Percentiles rank a stretch among this genome's conserved stretches.
phyloP scores from a whole-genome alignment of 768 basidiomycete species.

The Lentinula sp. region DNA sequence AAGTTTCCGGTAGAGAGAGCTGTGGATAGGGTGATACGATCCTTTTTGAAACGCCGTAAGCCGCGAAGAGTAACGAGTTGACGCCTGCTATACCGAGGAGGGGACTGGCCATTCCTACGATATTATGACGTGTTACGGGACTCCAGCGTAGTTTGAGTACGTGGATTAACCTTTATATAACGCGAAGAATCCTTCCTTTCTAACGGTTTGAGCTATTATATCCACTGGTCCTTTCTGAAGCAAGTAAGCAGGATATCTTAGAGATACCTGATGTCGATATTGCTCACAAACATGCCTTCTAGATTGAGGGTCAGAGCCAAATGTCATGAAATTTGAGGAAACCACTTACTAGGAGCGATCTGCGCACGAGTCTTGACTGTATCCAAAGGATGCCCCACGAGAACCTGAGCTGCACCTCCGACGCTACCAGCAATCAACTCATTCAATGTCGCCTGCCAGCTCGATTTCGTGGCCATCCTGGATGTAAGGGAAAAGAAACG shows the following conservation, averaged over 20 bases:
- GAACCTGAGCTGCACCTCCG: slow-evolving; percentile 90
- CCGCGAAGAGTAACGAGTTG: slow-evolving; percentile 91
- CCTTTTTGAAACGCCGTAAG: slow-evolving; percentile 77
- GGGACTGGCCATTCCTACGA: slow-evolving; percentile 84
- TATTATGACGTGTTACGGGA: neutral
- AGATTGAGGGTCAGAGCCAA: neutral
- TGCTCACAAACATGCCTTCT: slow-evolving; percentile 87
- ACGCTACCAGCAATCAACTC: slow-evolving; percentile 86
- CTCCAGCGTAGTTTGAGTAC: neutral
- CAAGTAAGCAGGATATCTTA: neutral
- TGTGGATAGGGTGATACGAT: slow-evolving; percentile 87
- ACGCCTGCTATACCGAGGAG: slow-evolving; percentile 92
- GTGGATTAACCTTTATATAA: slow-evolving; percentile 78
- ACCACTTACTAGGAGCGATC: slow-evolving; percentile 68
- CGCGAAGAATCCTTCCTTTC: slow-evolving; percentile 89
- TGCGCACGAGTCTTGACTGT: slow-evolving; percentile 88
- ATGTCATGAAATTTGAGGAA: slow-evolving; percentile 2
- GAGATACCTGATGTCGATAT: neutral
- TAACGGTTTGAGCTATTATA: slow-evolving; percentile 73
- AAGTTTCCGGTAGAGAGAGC: slow-evolving; percentile 72
- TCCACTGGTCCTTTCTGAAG: slow-evolving; percentile 89
- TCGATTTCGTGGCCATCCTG: slow-evolving; percentile 10
- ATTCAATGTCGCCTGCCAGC: slow-evolving; percentile 55
- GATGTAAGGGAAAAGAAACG: neutral
- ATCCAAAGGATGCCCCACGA: slow-evolving; percentile 91